A percentile compares a stretch with the other conserved stretches of the same genome.
Conservation (phyloP, 495 filamentous ascomycete genomes). For the Emericellopsis terricola region DNA sequence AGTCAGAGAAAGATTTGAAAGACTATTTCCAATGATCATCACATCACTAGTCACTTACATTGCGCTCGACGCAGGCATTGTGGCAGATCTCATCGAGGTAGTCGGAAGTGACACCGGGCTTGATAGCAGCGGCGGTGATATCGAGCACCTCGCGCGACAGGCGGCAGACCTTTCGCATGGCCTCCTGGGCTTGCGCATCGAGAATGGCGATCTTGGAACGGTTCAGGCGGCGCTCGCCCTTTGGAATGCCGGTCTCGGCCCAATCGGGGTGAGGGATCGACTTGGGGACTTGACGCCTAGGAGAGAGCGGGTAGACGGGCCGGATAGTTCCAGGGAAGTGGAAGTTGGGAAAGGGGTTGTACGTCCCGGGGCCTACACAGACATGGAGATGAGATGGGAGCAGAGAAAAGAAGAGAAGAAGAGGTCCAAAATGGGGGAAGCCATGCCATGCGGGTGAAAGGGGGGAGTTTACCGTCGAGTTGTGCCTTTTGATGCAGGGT, state of each 20-base stretch:
- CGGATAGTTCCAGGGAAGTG: constrained; percentile 65
- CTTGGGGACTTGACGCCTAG: constrained; percentile 50
- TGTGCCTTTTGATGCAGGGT: constrained; percentile 59
- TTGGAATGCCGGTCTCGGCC: constrained; percentile 65
- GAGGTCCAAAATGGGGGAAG: too few species aligned
- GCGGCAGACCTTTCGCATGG: constrained; percentile 85
- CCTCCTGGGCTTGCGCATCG: constrained; percentile 56
- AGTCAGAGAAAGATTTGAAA: too few species aligned
- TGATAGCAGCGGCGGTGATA: constrained; percentile 61
- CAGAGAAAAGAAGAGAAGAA: too few species aligned
- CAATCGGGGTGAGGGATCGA: constrained; percentile 77
- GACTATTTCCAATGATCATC: too few species aligned
- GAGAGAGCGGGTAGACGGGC: constrained; percentile 79
- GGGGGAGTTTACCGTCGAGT: constrained; percentile 54
- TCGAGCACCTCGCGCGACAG: constrained; percentile 85
- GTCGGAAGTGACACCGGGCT: constrained; percentile 87
- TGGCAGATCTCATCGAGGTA: constrained; percentile 93
- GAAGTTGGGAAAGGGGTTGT: constrained; percentile 82
- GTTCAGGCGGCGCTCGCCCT: constrained; percentile 52
- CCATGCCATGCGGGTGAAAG: constrained; percentile 68
- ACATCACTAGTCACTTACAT: too few species aligned
- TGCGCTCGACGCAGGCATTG: constrained; percentile 81
- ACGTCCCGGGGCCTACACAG: constrained; percentile 74
- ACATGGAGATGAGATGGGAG: too few species aligned
- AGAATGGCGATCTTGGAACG: constrained; percentile 68